A percentile compares a stretch with the other conserved stretches of the same genome.
These are phyloP conservation scores for Rhynchospora tenuis DNA, from an alignment of 176 grass and related monocot species.

Conservation along the genomic window DNA sequence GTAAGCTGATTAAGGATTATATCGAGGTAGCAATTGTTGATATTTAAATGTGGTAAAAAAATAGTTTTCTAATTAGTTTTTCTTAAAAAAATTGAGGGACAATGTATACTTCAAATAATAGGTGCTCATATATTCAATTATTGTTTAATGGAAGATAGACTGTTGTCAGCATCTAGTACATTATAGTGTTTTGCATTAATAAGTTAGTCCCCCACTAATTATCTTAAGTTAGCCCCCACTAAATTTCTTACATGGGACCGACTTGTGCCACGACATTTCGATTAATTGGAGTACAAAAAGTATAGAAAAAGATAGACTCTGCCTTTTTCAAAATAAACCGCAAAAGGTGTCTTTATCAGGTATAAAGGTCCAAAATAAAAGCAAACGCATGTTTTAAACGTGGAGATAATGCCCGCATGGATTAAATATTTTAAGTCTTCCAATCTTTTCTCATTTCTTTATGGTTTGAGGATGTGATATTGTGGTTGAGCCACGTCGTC, in stretches of 20 bases:
- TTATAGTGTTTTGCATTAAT: background rate
- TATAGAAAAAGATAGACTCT: background rate
- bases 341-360: background rate
- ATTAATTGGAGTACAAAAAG: background rate
- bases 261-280: background rate
- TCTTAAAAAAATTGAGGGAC: background rate
- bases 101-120: background rate
- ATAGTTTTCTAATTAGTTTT: background rate
- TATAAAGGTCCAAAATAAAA: background rate
- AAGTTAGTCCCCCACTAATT: background rate
- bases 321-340: slow-evolving; percentile 12
- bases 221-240: background rate
- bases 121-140: background rate
- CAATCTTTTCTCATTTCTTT: background rate
- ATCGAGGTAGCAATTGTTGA: background rate
- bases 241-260: background rate
- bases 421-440: slow-evolving; percentile 8
- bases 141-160: background rate
- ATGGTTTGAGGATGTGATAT: background rate
- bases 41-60: background rate
- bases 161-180: background rate
- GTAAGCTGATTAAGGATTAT: background rate
- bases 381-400: background rate
- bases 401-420: background rate
- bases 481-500: background rate